These are phyloP conservation scores for Ceratocystis colombiana DNA, from an alignment of 2,329 filamentous ascomycete species.

Conservation along the genomic window DNA sequence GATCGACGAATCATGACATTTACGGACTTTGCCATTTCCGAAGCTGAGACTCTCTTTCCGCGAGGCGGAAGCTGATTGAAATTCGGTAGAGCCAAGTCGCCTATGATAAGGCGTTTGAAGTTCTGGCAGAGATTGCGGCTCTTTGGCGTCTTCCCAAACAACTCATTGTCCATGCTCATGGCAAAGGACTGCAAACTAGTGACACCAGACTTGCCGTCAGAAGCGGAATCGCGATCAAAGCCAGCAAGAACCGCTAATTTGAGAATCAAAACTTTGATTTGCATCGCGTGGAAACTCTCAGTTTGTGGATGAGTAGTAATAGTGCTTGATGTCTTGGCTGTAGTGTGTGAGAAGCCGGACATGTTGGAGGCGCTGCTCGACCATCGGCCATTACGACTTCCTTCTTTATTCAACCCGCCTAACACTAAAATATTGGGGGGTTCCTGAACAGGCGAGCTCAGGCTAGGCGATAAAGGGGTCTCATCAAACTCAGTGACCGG, in stretches of 20 bases:
- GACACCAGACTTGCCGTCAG: constrained; percentile 38
- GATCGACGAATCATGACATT: constrained; percentile 60
- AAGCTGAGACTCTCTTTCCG: constrained; percentile 52
- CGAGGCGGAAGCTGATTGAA: constrained; percentile 38
- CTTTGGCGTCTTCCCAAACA: constrained; percentile 63
- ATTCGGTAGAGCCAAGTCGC: constrained; percentile 51
- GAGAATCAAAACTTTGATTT: constrained; percentile 68
- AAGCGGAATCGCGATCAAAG: constrained; percentile 52
- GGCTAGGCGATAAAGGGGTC: constrained; percentile 70
- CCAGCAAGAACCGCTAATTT: constrained; percentile 80
- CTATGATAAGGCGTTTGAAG: constrained; percentile 70
- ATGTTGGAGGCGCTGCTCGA: constrained; percentile 70
- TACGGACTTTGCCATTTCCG: constrained; percentile 73
- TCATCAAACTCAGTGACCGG: constrained; percentile 95
- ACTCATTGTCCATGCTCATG: constrained; percentile 61
- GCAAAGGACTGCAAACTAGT: constrained; percentile 62
- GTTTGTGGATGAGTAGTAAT: constrained; percentile 57
- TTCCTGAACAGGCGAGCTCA: constrained; percentile 50
- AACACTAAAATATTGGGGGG: constrained; percentile 83
- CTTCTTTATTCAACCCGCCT: constrained; percentile 51
- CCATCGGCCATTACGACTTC: constrained; percentile 59
- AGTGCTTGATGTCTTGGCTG: constrained; percentile 56
- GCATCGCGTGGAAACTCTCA: constrained; percentile 67
- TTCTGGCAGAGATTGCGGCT: constrained; percentile 63
- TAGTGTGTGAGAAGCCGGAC: constrained; percentile 67